Base-by-base conservation (phyloP, 495 filamentous ascomycete genomes). In the Xylaria bambusicola region DNA sequence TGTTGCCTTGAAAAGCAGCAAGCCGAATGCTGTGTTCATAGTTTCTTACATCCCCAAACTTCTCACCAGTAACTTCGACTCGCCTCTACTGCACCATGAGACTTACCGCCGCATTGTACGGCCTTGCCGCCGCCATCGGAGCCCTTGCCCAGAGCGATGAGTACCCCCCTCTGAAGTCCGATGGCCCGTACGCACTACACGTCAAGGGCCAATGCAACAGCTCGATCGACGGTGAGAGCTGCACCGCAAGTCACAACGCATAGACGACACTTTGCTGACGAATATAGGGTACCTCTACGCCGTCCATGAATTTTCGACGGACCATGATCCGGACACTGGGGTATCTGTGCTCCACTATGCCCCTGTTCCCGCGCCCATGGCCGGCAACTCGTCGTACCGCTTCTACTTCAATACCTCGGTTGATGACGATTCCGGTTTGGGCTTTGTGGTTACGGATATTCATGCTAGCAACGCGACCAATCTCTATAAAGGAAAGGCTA, bases 191-290 rank as follows among this genome's bases (percentile, higher is more conserved):
- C 51, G 51, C 51, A 44, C 23, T 54, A n/a, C 51, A 54, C 24
- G 51, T 54, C 51, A 54, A 42, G 38, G 51, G 51, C 36, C 51
- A 31, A 29, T 15, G 51, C n/a, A 54, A 54, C 24, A 54, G 51
- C 51, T 54, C 38, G 24, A 54, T 54, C 44, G 51, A 54, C 38
- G 51, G 51, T 54, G 24, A 54, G 51, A 54, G 38, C 36, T 54
- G 24, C 51, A 31, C 51, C 24, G 36, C 51, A 24, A 42, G 36
- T 33, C 9, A 42, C 26, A 33, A 44, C 36, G n/a, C 23, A 44
- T 26, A 21, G 13, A 53, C 42, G 51, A 44, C 24, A 1, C 38
- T 54, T 54, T 21, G 9, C 51, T 54, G 26, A 54, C 36, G 24
- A 44, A 20, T 54, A 20, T 17, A 54, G 51, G 51, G n/a, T 54